Evolutionary conservation across 83 land plant species (phyloP), one percentile per base, ranked within the genome.

Genomic region (Diphasiastrum complanatum): DNA sequence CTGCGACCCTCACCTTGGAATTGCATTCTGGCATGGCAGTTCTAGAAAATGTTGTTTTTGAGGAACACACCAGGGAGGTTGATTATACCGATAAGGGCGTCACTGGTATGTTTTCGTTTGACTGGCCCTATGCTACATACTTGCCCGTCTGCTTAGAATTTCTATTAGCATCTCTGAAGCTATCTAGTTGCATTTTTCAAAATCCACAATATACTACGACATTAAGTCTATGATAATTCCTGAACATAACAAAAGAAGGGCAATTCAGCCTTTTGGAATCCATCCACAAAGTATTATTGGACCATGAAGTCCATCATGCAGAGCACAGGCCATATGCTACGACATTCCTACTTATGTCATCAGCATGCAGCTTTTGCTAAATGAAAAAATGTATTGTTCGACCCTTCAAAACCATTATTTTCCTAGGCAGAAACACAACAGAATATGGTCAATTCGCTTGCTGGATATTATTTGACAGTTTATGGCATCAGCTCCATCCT

Each of bases 31-130:
- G n/a, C n/a, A 33, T 38, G 31, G 61, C 62, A 65, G 70, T 67
- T 38, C 26, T 67, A 41, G 70, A 67, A 63, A 67, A 67, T 47
- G 70, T 67, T 33, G 70, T 67, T n/a, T 67, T 67, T 26, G 70
- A 67, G 34, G 70, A 67, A 50, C 66, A 58, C 25, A 41, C 65
- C n/a, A 55, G 70, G 49, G 70, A 67, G 0, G 63, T 67, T 12
- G 70, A 67, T 46, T 67, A 67, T 63, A 23, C 0, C 2, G 70
- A 67, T 46, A 67, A 67, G 12, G 45, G 58, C 0, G 70, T 67
- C 34, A 67, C 70, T 1, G 68, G 68, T 65, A 25, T 14, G 61
- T 61, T n/a, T n/a, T 2, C 12, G 12, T 8, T 38, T n/a, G n/a
- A n/a, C n/a, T n/a, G n/a, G n/a, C n/a, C n/a, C n/a, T n/a, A n/a